Percentiles rank a stretch among this genome's conserved stretches.
These are phyloP conservation scores for Mycena maculata DNA, from an alignment of 768 basidiomycete species.

Conservation along the genomic window DNA sequence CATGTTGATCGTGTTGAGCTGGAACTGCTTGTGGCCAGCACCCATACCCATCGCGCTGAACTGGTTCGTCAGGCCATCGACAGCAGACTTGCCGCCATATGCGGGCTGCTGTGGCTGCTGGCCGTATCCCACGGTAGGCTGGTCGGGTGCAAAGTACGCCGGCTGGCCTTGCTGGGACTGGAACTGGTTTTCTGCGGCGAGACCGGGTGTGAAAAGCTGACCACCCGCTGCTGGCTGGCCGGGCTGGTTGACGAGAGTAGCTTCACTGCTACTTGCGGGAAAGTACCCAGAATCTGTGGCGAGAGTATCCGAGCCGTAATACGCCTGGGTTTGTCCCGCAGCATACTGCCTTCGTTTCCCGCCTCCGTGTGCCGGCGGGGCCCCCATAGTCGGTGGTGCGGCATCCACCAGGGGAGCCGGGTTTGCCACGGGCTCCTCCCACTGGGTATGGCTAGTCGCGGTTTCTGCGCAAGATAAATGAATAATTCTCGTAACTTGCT, in stretches of 20 bases:
- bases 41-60: slow-evolving; percentile 91
- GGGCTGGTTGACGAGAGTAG: slow-evolving; percentile 42
- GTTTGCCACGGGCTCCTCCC: slow-evolving; percentile 78
- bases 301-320: slow-evolving; percentile 65
- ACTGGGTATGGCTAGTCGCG: slow-evolving; percentile 85
- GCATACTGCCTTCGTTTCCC: slow-evolving; percentile 92
- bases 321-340: slow-evolving; percentile 91
- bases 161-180: slow-evolving; percentile 66
- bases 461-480: slow-evolving; percentile 68
- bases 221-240: slow-evolving; percentile 50
- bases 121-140: slow-evolving; percentile 44
- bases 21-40: slow-evolving; percentile 78
- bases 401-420: slow-evolving; percentile 48
- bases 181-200: slow-evolving; percentile 77
- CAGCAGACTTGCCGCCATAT: slow-evolving; percentile 35
- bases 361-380: slow-evolving; percentile 56
- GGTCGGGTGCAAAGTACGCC: slow-evolving; percentile 45
- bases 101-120: slow-evolving; percentile 61
- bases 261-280: slow-evolving; percentile 47
- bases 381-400: slow-evolving; percentile 51
- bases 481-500: slow-evolving; percentile 18
- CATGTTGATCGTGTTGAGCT: slow-evolving; percentile 89
- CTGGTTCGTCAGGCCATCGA: slow-evolving; percentile 82
- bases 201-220: slow-evolving; percentile 89
- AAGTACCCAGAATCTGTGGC: slow-evolving; percentile 57